Percentiles rank a stretch among this genome's conserved stretches.
Evolutionary conservation across 1,139 yeast species (phyloP).

Genomic region (Yamadazyma sp.): DNA sequence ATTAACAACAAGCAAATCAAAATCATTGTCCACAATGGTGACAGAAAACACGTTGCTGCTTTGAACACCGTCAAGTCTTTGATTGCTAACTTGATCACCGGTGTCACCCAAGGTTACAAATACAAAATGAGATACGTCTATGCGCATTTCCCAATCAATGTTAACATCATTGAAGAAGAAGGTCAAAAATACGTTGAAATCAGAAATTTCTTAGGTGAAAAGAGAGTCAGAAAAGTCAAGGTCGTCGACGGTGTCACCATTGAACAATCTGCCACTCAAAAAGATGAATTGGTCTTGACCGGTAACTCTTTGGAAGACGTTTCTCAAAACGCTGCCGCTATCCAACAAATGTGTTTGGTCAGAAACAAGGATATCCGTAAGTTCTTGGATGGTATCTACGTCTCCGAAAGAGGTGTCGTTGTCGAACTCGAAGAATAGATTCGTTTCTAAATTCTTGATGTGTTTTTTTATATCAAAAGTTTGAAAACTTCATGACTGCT

Average conservation of each 20-base stretch:
- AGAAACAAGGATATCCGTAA: slow-evolving; percentile 99
- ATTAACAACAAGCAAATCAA: slow-evolving; percentile 70
- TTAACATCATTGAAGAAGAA: slow-evolving; percentile 77
- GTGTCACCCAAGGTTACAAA: slow-evolving; percentile 99
- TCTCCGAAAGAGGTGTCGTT: slow-evolving; percentile 92
- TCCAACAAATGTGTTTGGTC: slow-evolving; percentile 97
- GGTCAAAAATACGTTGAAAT: slow-evolving; percentile 83
- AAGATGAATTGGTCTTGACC: slow-evolving; percentile 89
- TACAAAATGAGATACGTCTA: slow-evolving; percentile 99
- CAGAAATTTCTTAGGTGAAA: slow-evolving; percentile 99
- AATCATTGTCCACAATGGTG: slow-evolving; percentile 97
- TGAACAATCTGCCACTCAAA: slow-evolving; percentile 78
- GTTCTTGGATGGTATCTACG: slow-evolving; percentile 99
- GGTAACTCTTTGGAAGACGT: slow-evolving; percentile 99
- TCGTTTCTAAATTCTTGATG: not conserved
- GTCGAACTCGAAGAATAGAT: slow-evolving; percentile 55
- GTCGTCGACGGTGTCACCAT: slow-evolving; percentile 87
- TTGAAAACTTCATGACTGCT: not conserved
- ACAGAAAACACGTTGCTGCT: slow-evolving; percentile 99
- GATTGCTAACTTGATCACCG: slow-evolving; percentile 90
- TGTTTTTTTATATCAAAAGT: slow-evolving; percentile 1
- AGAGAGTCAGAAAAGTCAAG: slow-evolving; percentile 86
- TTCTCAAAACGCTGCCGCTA: slow-evolving; percentile 97
- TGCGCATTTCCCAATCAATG: slow-evolving; percentile 99
- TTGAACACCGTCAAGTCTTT: slow-evolving; percentile 97